Evolutionary conservation across 2,329 filamentous ascomycete species (phyloP), one percentile per base, ranked within the genome.

Genomic region (Coniella vitis): DNA sequence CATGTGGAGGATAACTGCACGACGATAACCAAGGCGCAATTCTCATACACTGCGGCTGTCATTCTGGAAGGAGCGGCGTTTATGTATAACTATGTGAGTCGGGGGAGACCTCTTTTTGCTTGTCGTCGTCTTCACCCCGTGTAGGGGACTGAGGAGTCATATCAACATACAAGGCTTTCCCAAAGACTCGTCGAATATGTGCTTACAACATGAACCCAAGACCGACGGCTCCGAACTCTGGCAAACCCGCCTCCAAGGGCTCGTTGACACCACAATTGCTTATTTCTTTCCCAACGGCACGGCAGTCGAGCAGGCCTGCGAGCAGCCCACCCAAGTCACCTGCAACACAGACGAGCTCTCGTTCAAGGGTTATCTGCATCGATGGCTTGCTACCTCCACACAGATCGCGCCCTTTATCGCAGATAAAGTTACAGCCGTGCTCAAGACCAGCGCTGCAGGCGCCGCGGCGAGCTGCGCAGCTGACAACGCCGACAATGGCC

Each of bases 281-380:
- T 54, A 58, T 52, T 67, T 66, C 58, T 66, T 65, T 53, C 58
- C 57, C 12, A 44, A 63, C 4, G 58, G 60, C 41, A 56, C 77
- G 62, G 69, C 69, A 40, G 62, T 70, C 37, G 72, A 74, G 45
- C 69, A 78, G 54, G 72, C 82, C 60, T 72, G 69, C 43, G 81
- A 84, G 62, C 62, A 71, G 14, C 65, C 73, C 4, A 54, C 58
- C 38, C 65, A 67, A 0, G 55, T 55, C n/a, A 70, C 63, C 9
- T 84, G 81, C 65, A 75, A 76, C 60, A 68, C 69, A 41, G 81
- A 84, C 56, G 75, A 81, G 60, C 69, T 71, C 52, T 73, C 75
- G 8, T 82, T 79, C 69, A 80, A 81, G 56, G 77, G 75, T 2
- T 71, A 78, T 39, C 67, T 81, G 32, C 65, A 72, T 21, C 69